Evolutionary conservation across 2,329 filamentous ascomycete species (phyloP).

Genomic region (Madurella mycetomatis): DNA sequence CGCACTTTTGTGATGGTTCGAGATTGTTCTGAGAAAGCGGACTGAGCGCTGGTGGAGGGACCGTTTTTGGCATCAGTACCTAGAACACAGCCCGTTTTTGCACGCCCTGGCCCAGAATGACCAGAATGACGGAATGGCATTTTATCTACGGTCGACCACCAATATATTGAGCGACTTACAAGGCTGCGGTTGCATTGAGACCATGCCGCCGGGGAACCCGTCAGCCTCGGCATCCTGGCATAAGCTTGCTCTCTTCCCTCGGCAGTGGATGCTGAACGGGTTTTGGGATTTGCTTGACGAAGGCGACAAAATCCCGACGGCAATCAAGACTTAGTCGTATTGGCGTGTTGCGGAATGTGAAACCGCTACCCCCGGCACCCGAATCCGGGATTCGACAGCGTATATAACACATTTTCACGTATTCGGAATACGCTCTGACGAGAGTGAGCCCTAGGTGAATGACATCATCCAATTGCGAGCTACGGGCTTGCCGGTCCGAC

Average conservation of each 20-base stretch:
- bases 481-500: background rate
- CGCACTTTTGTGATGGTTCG: background rate
- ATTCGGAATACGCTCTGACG: too few relatives aligned
- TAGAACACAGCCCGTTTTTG: too few relatives aligned
- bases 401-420: too few relatives aligned
- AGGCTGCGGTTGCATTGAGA: background rate
- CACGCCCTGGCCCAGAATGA: too few relatives aligned
- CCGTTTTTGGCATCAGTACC: background rate
- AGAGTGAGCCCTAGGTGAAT: background rate
- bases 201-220: background rate
- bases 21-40: background rate
- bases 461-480: background rate
- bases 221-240: slow-evolving; percentile 9
- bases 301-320: background rate
- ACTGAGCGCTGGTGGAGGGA: background rate
- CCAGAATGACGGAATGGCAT: too few relatives aligned
- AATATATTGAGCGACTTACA: slow-evolving; percentile 4
- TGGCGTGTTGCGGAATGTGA: background rate
- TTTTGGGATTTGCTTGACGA: background rate
- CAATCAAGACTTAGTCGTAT: background rate
- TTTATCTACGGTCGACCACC: background rate
- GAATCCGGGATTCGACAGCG: too few relatives aligned
- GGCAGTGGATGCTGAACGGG: background rate
- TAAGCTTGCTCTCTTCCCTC: background rate
- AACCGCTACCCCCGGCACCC: background rate